Evolutionary conservation across 2,329 filamentous ascomycete species (phyloP), one percentile per base, ranked within the genome.

Genomic region (Pseudopyrenochaeta lycopersici): DNA sequence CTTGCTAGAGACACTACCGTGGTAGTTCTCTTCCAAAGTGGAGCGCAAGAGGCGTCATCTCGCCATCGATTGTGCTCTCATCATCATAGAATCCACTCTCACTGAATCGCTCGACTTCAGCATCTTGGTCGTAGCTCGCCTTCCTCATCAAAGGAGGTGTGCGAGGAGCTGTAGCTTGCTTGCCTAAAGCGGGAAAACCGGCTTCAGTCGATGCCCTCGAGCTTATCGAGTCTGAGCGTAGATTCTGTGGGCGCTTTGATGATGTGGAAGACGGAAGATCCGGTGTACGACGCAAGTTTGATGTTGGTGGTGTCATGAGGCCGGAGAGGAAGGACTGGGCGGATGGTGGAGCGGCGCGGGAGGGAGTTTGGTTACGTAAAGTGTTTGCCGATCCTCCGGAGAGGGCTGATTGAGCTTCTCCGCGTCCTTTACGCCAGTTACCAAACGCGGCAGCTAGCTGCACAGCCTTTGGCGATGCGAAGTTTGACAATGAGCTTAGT

Each of bases 391-490:
- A 63, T 11, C 46, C 59, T 9, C 67, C 66, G 41, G 66, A 68
- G n/a, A 76, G 68, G 11, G 81, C 77, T 46, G 85, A 80, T 38
- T 86, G 67, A 18, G 74, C 75, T 52, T 74, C 77, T 36, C 79
- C 77, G 57, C 79, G 77, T 20, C 84, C 85, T 72, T 90, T 94
- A 46, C 93, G 88, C 94, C 94, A 97, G 75, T 89, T 97, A 41
- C 92, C 93, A 86, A 93, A 96, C n/a, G 92, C 94, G n/a, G 92
- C 92, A n/a, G 92, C 91, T 20, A 97, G 90, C 71, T 96, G 89
- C 5, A 91, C 91, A 14, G 96, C 89, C 29, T 92, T 88, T 3
- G 93, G 94, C 2, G 91, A 90, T 10, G 91, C 89, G 59, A 93
- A 87, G 61, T 86, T 87, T 41, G 93, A 88, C 29, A 91, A 85